A percentile compares a stretch with the other conserved stretches of the same genome.
Conservation (phyloP, 2,329 filamentous ascomycete species). For the Ceratocystis variospora region DNA sequence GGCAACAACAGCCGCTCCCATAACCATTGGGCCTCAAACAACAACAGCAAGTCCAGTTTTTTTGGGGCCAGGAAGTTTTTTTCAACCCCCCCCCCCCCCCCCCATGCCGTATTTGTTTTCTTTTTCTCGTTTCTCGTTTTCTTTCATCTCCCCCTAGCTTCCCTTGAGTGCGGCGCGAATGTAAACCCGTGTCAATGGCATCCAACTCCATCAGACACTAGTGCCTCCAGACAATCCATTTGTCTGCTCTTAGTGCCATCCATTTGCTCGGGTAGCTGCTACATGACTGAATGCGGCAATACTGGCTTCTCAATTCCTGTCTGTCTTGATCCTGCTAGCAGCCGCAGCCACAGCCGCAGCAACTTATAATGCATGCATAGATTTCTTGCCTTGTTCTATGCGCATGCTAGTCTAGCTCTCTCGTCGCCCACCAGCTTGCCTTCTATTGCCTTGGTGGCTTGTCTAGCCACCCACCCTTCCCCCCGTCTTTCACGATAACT, state of each 20-base stretch:
- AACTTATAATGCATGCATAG: neutral
- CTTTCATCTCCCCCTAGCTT: neutral
- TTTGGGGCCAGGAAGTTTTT: slow-evolving; percentile 12
- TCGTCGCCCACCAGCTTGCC: neutral
- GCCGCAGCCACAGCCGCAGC: neutral
- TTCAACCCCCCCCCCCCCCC: too few relatives aligned
- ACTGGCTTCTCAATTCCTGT: neutral
- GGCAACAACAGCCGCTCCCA: slow-evolving; percentile 30
- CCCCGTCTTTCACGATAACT: neutral
- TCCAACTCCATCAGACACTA: neutral
- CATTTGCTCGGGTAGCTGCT: neutral
- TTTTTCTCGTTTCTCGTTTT: neutral
- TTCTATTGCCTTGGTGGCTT: neutral
- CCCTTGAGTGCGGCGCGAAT: neutral
- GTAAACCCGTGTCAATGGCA: neutral
- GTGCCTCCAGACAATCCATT: neutral
- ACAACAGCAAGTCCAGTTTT: slow-evolving; percentile 18
- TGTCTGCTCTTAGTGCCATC: neutral
- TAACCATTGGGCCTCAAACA: slow-evolving; percentile 35
- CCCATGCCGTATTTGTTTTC: neutral
- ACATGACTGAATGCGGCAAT: neutral
- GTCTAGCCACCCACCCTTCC: neutral
- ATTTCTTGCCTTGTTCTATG: neutral
- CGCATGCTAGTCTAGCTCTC: neutral
- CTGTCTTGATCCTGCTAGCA: neutral